Evolutionary conservation across 768 basidiomycete species (phyloP), one percentile per base, ranked within the genome.

Genomic region (Infundibulicybe gibba): DNA sequence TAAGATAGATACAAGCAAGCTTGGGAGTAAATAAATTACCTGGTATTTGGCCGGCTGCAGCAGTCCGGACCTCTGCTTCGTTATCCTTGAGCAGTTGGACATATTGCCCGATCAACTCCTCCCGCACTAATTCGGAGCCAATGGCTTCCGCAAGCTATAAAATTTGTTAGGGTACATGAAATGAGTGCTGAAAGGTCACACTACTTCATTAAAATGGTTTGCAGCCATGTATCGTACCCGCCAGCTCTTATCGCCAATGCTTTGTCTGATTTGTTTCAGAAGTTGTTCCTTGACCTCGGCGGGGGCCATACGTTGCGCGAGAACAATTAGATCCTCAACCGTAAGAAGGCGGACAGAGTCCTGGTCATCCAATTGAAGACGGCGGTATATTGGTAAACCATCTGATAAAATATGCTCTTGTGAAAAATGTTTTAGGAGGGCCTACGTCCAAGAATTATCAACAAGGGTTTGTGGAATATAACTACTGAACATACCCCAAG

Each of bases 181-280:
- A 19, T 8, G 25, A 25, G 25, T 8, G 17, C 19, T 32, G 13
- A 19, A n/a, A 4, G 6, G 31, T 8, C n/a, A 49, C 72, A 47
- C 4, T 53, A 90, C 92, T 77, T 94, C 88, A 54, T 98, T 97
- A 68, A 98, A 98, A 64, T 97, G 91, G 53, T 81, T 92, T 2
- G 94, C 95, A 13, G 94, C 93, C 94, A 98, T 97, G 66, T 97
- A 99, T 62, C 97, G 77, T 44, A 99, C 97, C 55, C 97, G 77
- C 97, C 97, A 99, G 63, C 93, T 95, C 75, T 97, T 97, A 66
- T 99, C 97, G 10, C 83, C 76, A 41, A 97, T 85, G 53, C 88
- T 90, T 50, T 86, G 80, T 59, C 90, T 83, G 57, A 97, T 85
- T 64, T 94, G 88, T 54, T 87, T 85, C 52, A 94, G 71, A 19